Percentiles rank a stretch among this genome's conserved stretches.
These are phyloP conservation scores for Peziza echinospora DNA, from an alignment of 495 filamentous ascomycete species.

Conservation along the genomic window DNA sequence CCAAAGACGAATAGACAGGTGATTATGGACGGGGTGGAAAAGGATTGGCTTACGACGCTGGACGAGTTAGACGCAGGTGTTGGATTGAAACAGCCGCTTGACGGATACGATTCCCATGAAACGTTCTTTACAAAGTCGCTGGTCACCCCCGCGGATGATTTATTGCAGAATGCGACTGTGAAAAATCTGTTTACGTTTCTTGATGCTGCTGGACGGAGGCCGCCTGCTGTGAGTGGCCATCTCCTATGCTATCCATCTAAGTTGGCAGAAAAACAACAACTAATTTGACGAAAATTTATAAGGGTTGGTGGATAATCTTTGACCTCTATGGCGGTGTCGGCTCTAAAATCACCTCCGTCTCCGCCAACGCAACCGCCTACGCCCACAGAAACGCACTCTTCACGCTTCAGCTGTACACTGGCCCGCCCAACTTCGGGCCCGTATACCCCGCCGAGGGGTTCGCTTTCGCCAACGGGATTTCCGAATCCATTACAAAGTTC, in stretches of 20 bases:
- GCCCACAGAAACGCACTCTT: conserved; percentile 35
- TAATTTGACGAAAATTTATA: conserved; percentile 4
- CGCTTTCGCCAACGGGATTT: conserved; percentile 27
- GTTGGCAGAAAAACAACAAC: conserved; percentile 9
- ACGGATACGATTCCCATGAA: conserved; percentile 21
- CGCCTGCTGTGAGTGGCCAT: conserved; percentile 12
- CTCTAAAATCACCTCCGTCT: conserved; percentile 25
- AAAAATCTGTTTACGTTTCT: conserved; percentile 29
- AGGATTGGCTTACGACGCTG: conserved; percentile 19
- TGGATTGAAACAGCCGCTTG: conserved; percentile 16
- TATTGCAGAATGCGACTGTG: conserved; percentile 22
- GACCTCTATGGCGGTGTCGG: conserved; percentile 33
- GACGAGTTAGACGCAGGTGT: conserved; percentile 12
- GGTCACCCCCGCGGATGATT: conserved; percentile 15
- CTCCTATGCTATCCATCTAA: too few species aligned
- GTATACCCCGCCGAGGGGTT: conserved; percentile 22
- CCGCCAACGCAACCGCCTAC: conserved; percentile 31
- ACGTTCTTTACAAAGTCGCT: conserved; percentile 33
- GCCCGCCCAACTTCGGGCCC: conserved; percentile 12
- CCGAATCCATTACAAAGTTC: conserved; percentile 12
- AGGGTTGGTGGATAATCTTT: conserved; percentile 34
- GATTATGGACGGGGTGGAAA: conserved; percentile 3
- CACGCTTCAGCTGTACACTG: conserved; percentile 35
- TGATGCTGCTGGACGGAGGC: conserved; percentile 13
- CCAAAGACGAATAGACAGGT: conserved; percentile 23